Conservation (phyloP, 2,329 filamentous ascomycete species). For the Parastagonospora nodorum region DNA sequence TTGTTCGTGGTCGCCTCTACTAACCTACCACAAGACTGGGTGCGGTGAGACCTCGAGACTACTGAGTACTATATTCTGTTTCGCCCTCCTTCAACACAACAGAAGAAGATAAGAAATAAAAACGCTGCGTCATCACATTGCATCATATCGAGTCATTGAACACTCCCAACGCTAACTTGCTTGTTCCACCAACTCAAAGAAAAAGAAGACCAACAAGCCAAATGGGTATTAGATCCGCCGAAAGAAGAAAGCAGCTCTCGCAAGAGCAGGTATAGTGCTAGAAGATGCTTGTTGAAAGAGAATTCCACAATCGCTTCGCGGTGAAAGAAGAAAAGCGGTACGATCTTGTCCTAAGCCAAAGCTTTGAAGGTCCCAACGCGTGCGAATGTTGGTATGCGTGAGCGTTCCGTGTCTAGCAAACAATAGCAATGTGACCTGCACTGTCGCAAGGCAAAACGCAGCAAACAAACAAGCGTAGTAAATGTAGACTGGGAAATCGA, state of each 20-base stretch:
- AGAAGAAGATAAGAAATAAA: slow-evolving; percentile 6
- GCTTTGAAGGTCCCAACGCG: slow-evolving; percentile 20
- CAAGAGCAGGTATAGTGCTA: slow-evolving; percentile 37
- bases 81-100: not conserved
- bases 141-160: slow-evolving; percentile 14
- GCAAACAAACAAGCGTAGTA: slow-evolving; percentile 28
- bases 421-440: slow-evolving; percentile 43
- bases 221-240: slow-evolving; percentile 36
- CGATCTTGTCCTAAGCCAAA: slow-evolving; percentile 20
- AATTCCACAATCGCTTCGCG: slow-evolving; percentile 4
- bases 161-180: slow-evolving; percentile 8
- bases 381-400: slow-evolving; percentile 40
- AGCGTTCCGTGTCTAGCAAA: slow-evolving; percentile 46
- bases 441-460: slow-evolving; percentile 31
- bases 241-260: slow-evolving; percentile 17
- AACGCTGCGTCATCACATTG: slow-evolving; percentile 21
- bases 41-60: not conserved
- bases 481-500: slow-evolving; percentile 27
- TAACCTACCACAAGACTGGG: not conserved
- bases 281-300: slow-evolving; percentile 11
- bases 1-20: not conserved
- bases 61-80: not conserved
- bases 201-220: slow-evolving; percentile 9
- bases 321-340: slow-evolving; percentile 11
- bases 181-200: slow-evolving; percentile 5